Percentiles rank a stretch among this genome's conserved stretches.
Evolutionary conservation across 2,329 filamentous ascomycete genomes (phyloP).

Genomic region (Bimuria novae-zelandiae): DNA sequence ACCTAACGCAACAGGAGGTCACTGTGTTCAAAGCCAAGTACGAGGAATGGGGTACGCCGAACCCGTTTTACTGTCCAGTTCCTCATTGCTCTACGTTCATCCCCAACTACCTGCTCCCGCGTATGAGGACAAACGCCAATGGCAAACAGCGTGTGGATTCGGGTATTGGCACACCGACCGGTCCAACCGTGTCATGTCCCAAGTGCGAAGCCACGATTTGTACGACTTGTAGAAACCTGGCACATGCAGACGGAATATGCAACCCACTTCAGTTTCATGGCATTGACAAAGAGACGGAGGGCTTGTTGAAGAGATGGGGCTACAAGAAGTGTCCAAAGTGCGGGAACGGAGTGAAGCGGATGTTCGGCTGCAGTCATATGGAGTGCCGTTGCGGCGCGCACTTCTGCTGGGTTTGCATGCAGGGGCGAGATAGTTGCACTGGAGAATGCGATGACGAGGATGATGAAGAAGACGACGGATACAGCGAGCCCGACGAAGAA

Average conservation of each 20-base stretch:
- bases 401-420: constrained; percentile 55
- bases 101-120: constrained; percentile 29
- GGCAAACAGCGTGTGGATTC: constrained; percentile 33
- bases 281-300: constrained; percentile 43
- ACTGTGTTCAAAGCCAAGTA: constrained; percentile 48
- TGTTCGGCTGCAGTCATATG: constrained; percentile 57
- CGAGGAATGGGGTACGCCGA: constrained; percentile 53
- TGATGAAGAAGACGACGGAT: constrained; percentile 29
- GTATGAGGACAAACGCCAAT: constrained; percentile 7
- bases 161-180: constrained; percentile 27
- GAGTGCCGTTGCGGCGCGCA: constrained; percentile 56
- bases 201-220: constrained; percentile 52
- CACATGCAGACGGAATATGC: constrained; percentile 47
- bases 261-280: constrained; percentile 33
- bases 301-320: constrained; percentile 49
- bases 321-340: constrained; percentile 59
- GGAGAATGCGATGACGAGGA: constrained; percentile 23
- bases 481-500: constrained; percentile 28
- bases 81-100: constrained; percentile 57
- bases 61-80: constrained; percentile 56
- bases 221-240: constrained; percentile 48
- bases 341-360: constrained; percentile 52
- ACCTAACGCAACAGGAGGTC: constrained; percentile 44
- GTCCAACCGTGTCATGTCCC: constrained; percentile 48
- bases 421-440: constrained; percentile 39